phyloP scores from a whole-genome alignment of 192 early-diverging fungal genomes.

The Physocladia obscura region DNA sequence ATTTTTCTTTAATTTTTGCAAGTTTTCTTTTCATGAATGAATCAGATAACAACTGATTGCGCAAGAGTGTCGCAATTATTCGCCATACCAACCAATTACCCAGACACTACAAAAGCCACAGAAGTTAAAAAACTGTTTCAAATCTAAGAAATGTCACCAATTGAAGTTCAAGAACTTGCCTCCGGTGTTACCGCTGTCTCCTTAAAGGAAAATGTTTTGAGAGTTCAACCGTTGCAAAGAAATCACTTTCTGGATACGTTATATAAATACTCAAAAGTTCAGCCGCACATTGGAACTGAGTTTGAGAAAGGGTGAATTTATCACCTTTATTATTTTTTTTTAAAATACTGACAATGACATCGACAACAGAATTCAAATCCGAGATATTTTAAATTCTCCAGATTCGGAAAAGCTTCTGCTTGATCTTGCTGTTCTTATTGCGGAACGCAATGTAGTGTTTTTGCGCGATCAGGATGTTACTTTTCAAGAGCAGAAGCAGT shows the following conservation, averaged over 20 bases:
- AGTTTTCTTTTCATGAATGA: no score
- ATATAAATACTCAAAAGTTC: constrained; percentile 53
- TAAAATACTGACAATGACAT: not conserved
- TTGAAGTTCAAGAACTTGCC: no score
- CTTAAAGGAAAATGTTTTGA: no score
- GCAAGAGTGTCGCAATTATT: no score
- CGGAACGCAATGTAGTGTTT: constrained; percentile 69
- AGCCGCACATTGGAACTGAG: constrained; percentile 67
- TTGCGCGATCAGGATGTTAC: constrained; percentile 67
- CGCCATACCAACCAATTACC: no score
- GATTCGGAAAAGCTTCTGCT: constrained; percentile 12
- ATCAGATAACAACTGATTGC: no score
- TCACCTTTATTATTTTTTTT: not conserved
- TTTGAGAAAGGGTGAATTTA: constrained; percentile 44
- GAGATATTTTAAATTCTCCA: constrained; percentile 12
- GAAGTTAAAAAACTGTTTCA: no score
- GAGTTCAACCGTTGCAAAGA: constrained; percentile 20
- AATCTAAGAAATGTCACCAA: no score
- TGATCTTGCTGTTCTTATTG: constrained; percentile 56
- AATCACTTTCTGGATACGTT: constrained; percentile 42
- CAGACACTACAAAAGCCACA: no score
- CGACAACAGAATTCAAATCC: constrained; percentile 16
- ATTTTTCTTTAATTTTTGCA: no score
- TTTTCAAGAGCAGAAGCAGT: constrained; percentile 52
- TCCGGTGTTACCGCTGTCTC: no score